Evolutionary conservation across 768 basidiomycete genomes (phyloP).

Genomic region (Sarcomyxa edulis): DNA sequence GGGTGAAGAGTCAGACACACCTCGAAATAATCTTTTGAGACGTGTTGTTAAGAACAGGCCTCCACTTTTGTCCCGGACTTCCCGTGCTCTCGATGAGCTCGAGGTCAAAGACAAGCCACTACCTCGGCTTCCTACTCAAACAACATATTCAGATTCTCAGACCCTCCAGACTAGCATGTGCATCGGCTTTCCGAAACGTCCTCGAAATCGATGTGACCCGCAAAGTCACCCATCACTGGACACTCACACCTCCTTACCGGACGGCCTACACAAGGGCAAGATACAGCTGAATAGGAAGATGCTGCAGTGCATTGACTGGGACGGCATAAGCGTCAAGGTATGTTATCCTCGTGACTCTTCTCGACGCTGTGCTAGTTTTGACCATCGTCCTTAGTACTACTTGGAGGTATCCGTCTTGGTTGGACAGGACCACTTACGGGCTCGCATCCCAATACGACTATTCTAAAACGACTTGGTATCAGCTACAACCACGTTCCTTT

Average conservation of each 20-base stretch:
- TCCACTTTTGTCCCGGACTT: slow-evolving; percentile 17
- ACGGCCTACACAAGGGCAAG: slow-evolving; percentile 62
- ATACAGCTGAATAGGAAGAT: slow-evolving; percentile 51
- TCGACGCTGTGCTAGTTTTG: slow-evolving; percentile 4
- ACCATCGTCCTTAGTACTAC: slow-evolving; percentile 49
- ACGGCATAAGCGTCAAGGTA: slow-evolving; percentile 65
- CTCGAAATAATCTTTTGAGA: slow-evolving; percentile 26
- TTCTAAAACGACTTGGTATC: no score
- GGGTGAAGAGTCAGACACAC: slow-evolving; percentile 38
- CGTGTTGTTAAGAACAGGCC: slow-evolving; percentile 26
- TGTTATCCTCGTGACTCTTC: slow-evolving; percentile 13
- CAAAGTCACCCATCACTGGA: slow-evolving; percentile 41
- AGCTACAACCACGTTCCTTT: no score
- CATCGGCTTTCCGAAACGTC: slow-evolving; percentile 70
- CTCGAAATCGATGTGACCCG: slow-evolving; percentile 35
- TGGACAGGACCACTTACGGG: slow-evolving; percentile 57
- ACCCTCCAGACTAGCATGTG: slow-evolving; percentile 46
- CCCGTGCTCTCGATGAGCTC: slow-evolving; percentile 7
- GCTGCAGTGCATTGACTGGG: slow-evolving; percentile 64
- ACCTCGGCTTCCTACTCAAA: slow-evolving; percentile 34
- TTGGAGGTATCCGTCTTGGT: slow-evolving; percentile 65
- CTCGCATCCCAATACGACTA: slow-evolving; percentile 57
- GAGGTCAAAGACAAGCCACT: slow-evolving; percentile 34
- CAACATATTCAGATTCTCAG: slow-evolving; percentile 34
- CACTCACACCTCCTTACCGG: slow-evolving; percentile 46